Evolutionary conservation across 495 filamentous ascomycete genomes (phyloP), one percentile per base, ranked within the genome.

Genomic region (Trichocladium uniseriatum): DNA sequence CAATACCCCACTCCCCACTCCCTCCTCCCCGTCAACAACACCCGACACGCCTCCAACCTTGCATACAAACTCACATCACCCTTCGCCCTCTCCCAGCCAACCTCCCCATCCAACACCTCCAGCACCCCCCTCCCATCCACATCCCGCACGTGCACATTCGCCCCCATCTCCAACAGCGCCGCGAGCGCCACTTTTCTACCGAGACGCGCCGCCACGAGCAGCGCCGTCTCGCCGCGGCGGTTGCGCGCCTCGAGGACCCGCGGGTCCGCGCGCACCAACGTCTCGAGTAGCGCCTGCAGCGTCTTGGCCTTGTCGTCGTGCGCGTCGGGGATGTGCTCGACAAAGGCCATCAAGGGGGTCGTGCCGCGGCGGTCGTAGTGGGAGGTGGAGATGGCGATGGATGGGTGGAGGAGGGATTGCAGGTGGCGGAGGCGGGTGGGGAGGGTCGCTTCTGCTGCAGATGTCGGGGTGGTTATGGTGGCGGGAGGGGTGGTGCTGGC

Each of bases 331-430:
- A 73, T 57, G 42, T 72, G 59, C 19, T 52, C 45, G 29, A 72
- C 60, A 39, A 77, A 75, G 9, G 72, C 60, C 68, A 74, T 73
- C 10, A 77, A 59, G 0, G 68, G 64, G 0, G 73, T 74, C 44
- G 59, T 57, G 11, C 73, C 73, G 9, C 38, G 39, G 4, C 43
- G 55, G 57, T 73, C 67, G 49, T 74, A 74, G 32, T 69, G 62
- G 41, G 70, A 72, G 29, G 69, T 54, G 44, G 71, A 73, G 37
- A 71, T 58, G 45, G 73, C 63, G 7, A 72, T 63, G 5, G 54
- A 47, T 2, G 55, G 48, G 21, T 49, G 43, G 9, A 77, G 58
- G 15, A 75, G 59, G 3, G 57, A 58, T 28, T 58, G 38, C 7
- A 75, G 53, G 29, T 56, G 64, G 18, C 60, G 54, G 2, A 66